phyloP scores from a whole-genome alignment of 2,329 filamentous ascomycete species.

The Colletotrichum neosansevieriae region DNA sequence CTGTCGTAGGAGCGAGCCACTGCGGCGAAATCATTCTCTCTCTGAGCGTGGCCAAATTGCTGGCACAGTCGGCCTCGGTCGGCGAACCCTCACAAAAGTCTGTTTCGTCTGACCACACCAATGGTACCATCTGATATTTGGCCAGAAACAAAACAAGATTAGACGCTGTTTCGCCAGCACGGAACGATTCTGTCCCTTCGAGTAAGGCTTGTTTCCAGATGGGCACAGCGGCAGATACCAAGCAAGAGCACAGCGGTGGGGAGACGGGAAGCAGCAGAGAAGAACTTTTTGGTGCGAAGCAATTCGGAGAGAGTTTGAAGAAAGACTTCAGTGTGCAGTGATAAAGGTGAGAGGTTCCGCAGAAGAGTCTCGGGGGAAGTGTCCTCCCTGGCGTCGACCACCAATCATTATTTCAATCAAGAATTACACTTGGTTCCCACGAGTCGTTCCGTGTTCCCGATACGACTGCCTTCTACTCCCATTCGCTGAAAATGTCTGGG shows the following conservation, averaged over 20 bases:
- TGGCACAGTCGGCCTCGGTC: not conserved
- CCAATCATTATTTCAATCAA: not conserved
- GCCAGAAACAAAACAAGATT: constrained; percentile 20
- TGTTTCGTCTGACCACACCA: constrained; percentile 25
- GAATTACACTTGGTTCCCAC: not conserved
- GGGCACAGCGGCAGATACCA: not conserved
- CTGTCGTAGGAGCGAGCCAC: constrained; percentile 12
- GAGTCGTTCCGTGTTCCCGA: not conserved
- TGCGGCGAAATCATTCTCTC: not conserved
- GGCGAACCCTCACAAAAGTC: not conserved
- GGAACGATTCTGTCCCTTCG: not conserved
- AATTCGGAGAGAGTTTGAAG: not conserved
- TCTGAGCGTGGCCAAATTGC: not conserved
- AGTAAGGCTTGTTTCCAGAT: not conserved
- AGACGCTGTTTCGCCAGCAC: constrained; percentile 18
- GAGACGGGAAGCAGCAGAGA: not conserved
- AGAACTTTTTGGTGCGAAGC: not conserved
- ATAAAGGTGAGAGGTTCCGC: constrained; percentile 15
- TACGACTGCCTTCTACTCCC: too few relatives aligned
- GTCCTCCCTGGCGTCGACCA: not conserved
- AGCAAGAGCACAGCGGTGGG: not conserved
- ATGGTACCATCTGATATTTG: constrained; percentile 8
- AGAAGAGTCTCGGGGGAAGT: constrained; percentile 5
- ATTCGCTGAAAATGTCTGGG: too few relatives aligned
- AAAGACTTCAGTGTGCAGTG: constrained; percentile 4